A percentile compares a stretch with the other conserved stretches of the same genome.
Evolutionary conservation across 2,329 filamentous ascomycete species (phyloP).

Genomic region (Aspergillus ruber): DNA sequence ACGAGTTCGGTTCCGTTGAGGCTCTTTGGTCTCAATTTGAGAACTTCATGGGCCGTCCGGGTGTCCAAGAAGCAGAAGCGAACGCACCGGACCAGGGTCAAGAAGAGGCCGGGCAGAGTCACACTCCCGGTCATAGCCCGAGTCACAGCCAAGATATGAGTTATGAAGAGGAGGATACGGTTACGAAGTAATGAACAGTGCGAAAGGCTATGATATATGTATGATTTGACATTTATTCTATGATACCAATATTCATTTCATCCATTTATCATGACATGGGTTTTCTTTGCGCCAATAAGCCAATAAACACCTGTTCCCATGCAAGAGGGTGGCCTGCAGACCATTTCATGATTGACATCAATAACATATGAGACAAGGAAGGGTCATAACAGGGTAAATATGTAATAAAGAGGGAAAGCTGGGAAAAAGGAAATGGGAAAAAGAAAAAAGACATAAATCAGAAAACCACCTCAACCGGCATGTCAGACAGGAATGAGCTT

Average conservation of each 20-base stretch:
- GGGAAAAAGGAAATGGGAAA: slow-evolving; percentile 14
- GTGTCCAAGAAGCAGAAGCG: slow-evolving; percentile 23
- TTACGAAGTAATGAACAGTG: background rate
- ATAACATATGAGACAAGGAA: slow-evolving; percentile 11
- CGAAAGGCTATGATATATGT: background rate
- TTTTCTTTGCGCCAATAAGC: slow-evolving; percentile 20
- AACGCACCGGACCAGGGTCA: slow-evolving; percentile 11
- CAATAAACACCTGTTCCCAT: slow-evolving; percentile 34
- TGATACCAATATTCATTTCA: background rate
- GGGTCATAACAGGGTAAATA: slow-evolving; percentile 1
- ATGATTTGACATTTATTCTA: background rate
- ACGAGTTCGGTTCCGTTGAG: slow-evolving; percentile 96
- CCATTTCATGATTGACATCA: slow-evolving; percentile 28
- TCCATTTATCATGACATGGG: slow-evolving; percentile 8
- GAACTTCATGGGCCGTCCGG: slow-evolving; percentile 79
- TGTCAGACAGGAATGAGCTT: background rate
- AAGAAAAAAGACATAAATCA: slow-evolving; percentile 13
- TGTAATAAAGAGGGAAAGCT: slow-evolving; percentile 10
- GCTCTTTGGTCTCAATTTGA: slow-evolving; percentile 97
- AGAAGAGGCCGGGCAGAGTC: background rate
- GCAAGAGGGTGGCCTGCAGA: slow-evolving; percentile 24
- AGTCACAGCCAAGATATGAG: background rate
- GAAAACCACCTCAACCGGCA: slow-evolving; percentile 14
- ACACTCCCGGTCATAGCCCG: background rate
- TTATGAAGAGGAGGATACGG: background rate